phyloP scores from a whole-genome alignment of 2,329 filamentous ascomycete genomes.

The Calcarisporium arbuscula region DNA sequence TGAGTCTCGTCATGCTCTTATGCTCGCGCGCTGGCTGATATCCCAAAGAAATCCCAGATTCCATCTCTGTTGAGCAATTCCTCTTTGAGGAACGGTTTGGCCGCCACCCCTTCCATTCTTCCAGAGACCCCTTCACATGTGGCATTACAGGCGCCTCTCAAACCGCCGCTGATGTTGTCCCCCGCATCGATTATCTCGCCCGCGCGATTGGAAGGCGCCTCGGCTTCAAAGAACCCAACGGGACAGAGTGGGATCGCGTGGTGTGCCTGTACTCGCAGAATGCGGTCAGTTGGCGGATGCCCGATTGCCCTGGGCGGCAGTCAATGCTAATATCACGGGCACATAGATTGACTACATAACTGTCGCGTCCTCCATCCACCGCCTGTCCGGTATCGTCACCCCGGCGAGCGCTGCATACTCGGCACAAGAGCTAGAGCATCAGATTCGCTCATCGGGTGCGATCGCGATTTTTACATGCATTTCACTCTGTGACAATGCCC shows the following conservation, averaged over 20 bases:
- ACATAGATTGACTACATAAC: slow-evolving; percentile 66
- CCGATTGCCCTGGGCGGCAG: no score
- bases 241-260: slow-evolving; percentile 77
- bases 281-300: slow-evolving; percentile 52
- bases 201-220: slow-evolving; percentile 64
- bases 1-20: no score
- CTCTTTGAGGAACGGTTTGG: slow-evolving; percentile 68
- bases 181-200: slow-evolving; percentile 61
- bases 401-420: slow-evolving; percentile 73
- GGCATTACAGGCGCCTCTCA: slow-evolving; percentile 66
- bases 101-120: slow-evolving; percentile 54
- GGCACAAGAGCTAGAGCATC: slow-evolving; percentile 62
- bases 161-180: slow-evolving; percentile 54
- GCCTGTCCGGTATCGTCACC: slow-evolving; percentile 65
- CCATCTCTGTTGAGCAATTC: slow-evolving; percentile 69
- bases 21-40: no score
- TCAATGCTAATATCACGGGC: no score
- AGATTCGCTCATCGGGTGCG: slow-evolving; percentile 62
- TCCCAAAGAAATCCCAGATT: slow-evolving; percentile 58
- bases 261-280: slow-evolving; percentile 73
- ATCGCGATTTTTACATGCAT: slow-evolving; percentile 67
- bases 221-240: slow-evolving; percentile 62
- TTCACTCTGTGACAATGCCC: slow-evolving; percentile 56
- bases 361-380: slow-evolving; percentile 67
- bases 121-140: slow-evolving; percentile 69